Conservation (phyloP, 2,329 filamentous ascomycete species). For the Diplodia sapinea region DNA sequence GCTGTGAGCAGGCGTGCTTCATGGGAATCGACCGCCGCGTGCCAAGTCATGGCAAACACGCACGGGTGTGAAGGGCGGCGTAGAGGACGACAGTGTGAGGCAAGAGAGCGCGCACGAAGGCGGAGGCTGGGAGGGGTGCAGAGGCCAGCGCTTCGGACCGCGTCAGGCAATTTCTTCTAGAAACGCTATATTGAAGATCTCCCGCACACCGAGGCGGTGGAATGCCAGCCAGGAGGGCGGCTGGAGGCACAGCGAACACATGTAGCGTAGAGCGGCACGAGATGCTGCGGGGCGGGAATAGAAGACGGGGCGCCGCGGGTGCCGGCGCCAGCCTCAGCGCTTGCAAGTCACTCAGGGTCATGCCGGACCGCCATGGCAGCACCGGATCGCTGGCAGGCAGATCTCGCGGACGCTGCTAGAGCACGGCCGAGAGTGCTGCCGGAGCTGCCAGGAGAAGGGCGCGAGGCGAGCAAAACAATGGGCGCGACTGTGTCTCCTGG, state of each 20-base stretch:
- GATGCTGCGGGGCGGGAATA: slow-evolving; percentile 1
- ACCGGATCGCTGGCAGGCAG: slow-evolving; percentile 22
- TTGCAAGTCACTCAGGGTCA: slow-evolving; percentile 17
- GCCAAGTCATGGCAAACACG: neutral
- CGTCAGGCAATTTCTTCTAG: slow-evolving; percentile 27
- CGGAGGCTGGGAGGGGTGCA: slow-evolving; percentile 21
- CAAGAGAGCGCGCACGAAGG: slow-evolving; percentile 9
- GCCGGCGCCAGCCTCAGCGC: slow-evolving; percentile 18
- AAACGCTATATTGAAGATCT: slow-evolving; percentile 30
- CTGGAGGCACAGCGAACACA: neutral
- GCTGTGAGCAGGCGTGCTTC: neutral
- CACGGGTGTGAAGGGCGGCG: neutral
- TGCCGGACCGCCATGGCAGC: slow-evolving; percentile 10
- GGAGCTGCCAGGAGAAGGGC: slow-evolving; percentile 22
- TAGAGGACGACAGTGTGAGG: neutral
- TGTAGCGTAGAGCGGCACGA: slow-evolving; percentile 21
- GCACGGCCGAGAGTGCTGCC: slow-evolving; percentile 13
- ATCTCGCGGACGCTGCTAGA: slow-evolving; percentile 11
- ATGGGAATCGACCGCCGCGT: neutral
- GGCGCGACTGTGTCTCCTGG: slow-evolving; percentile 20
- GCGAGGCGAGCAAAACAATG: slow-evolving; percentile 20
- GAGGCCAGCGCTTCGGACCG: slow-evolving; percentile 29
- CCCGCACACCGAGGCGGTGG: slow-evolving; percentile 23
- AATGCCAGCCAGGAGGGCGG: slow-evolving; percentile 7
- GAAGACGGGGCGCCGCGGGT: slow-evolving; percentile 11